Base-by-base conservation (phyloP, 169 alveolate genomes). In the Besnoitia besnoiti region DNA sequence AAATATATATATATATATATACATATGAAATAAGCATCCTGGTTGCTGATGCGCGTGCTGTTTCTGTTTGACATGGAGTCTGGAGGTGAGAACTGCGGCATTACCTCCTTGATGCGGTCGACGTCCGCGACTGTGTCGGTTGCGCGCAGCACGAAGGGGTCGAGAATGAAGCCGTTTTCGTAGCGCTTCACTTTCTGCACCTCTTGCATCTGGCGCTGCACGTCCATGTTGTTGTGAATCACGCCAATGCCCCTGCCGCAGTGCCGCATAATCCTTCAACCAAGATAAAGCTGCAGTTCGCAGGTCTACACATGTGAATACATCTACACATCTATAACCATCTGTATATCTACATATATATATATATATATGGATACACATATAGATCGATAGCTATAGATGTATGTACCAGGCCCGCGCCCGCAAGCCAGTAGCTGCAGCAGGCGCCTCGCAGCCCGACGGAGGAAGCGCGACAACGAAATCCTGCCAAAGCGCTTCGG, bases 141-240 rank as follows among this genome's bases (percentile, higher is more conserved):
- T 21, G 99, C 98, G 33, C 96, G 94, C 80, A 97, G 96, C 27
- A 96, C 96, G 76, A 94, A 89, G 14, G 99, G 99, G 85, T 98
- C 98, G 62, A 95, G 94, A 59, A 97, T 97, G 95, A 97, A 97
- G 21, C 99, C 99, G 91, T 96, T 97, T 94, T 96, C 98, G 95
- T 95, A 97, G 7, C 98, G 96, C 94, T 98, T 98, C 51, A 98
- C 99, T 85, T 96, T 96, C 75, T 95, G 89, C 44, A 98, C 98
- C 80, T 98, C 98, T 92, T 94, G 95, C 16, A 96, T 97, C 91
- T 96, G 97, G 46, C 96, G 96, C 62, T 95, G 98, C 24, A 97
- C 93, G 61, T 96, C 93, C 95, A 96, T 93, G 96, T 98, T 98
- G 92, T 97, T 97, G 96, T 98, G 99, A 67, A 98, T 97, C 77